Percentiles rank a stretch among this genome's conserved stretches.
Conservation (phyloP, 176 grass and related monocot species). For the Echinochloa phyllopogon region DNA sequence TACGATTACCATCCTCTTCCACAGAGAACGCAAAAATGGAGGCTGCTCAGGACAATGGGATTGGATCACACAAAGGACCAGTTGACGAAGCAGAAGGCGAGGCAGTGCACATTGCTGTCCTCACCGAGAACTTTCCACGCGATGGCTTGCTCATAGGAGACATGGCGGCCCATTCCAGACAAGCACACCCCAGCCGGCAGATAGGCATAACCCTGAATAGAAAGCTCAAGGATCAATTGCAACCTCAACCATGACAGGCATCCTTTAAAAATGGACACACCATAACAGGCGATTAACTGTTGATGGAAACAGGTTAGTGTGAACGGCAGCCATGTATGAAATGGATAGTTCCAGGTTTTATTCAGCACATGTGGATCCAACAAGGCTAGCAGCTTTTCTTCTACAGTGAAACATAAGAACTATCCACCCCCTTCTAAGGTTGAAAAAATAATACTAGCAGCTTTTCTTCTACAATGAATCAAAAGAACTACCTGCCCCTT, state of each 20-base stretch:
- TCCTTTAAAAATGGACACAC: not conserved
- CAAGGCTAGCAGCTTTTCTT: not conserved
- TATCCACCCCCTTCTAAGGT: not conserved
- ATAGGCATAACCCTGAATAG: conserved; percentile 76
- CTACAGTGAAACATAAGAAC: not conserved
- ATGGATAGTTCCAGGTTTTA: not conserved
- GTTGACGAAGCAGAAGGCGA: conserved; percentile 91
- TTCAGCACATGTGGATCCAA: not conserved
- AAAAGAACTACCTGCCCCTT: not conserved
- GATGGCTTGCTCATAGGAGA: conserved; percentile 81
- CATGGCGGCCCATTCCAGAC: conserved; percentile 93
- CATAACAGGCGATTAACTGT: not conserved
- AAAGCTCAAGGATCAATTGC: not conserved
- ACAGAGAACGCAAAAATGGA: conserved; percentile 51
- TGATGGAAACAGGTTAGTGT: not conserved
- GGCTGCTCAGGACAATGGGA: not conserved
- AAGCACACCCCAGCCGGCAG: conserved; percentile 79
- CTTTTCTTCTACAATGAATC: not conserved
- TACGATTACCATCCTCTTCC: not conserved
- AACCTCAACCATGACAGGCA: not conserved
- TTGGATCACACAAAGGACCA: conserved; percentile 78
- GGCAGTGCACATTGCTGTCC: conserved; percentile 76
- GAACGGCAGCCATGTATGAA: not conserved
- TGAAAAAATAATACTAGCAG: not conserved
- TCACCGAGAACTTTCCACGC: conserved; percentile 83